Percentiles rank a stretch among this genome's conserved stretches.
phyloP scores from a whole-genome alignment of 2,329 filamentous ascomycete genomes.

The Grosmannia clavigera region DNA sequence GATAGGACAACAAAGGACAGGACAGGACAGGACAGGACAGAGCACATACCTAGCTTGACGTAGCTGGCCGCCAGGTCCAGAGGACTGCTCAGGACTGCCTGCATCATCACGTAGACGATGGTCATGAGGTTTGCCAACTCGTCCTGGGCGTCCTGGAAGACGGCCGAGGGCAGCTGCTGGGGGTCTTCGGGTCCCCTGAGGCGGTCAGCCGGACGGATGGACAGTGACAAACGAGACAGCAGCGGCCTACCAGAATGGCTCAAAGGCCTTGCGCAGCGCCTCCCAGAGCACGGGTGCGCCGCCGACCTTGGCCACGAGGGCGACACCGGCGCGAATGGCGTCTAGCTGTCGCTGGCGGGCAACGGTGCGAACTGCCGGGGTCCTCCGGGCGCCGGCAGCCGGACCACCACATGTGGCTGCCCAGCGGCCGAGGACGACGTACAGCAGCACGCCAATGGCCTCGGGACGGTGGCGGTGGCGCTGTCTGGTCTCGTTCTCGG shows the following conservation, averaged over 20 bases:
- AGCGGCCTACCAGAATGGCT: conserved; percentile 35
- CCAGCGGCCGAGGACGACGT: conserved; percentile 59
- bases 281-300: conserved; percentile 40
- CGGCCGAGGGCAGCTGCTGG: conserved; percentile 24
- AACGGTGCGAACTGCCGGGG: conserved; percentile 32
- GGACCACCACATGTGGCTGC: conserved; percentile 45
- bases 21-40: not conserved
- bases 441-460: conserved; percentile 44
- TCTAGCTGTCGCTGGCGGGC: conserved; percentile 45
- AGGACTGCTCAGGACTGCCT: conserved; percentile 40
- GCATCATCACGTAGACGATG: conserved; percentile 28
- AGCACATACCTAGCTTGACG: conserved; percentile 36
- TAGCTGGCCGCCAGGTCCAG: conserved; percentile 34
- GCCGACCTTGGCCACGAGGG: conserved; percentile 36
- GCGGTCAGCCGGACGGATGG: not conserved
- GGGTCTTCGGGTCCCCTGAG: conserved; percentile 32
- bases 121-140: conserved; percentile 16
- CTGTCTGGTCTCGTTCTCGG: conserved; percentile 15
- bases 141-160: conserved; percentile 41
- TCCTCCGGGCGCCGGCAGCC: conserved; percentile 19
- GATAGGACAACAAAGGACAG: not conserved
- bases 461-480: conserved; percentile 23
- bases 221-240: conserved; percentile 7
- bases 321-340: conserved; percentile 43
- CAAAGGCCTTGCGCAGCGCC: conserved; percentile 35